A percentile compares a stretch with the other conserved stretches of the same genome.
Conservation (phyloP, 768 basidiomycete genomes). For the Psilocybe subaeruginosa region DNA sequence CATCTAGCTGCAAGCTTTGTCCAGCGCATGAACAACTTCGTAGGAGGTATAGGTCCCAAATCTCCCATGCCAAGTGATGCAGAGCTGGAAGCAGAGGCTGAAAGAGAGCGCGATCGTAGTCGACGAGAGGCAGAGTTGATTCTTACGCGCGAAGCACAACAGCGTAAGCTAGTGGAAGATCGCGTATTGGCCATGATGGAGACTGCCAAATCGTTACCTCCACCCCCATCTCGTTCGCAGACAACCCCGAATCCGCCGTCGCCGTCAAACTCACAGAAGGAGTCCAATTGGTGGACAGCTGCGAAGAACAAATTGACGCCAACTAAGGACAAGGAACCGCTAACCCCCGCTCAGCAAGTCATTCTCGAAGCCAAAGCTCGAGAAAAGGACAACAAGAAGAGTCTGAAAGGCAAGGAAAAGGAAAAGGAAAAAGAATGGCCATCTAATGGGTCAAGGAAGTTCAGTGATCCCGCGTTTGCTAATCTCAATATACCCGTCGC, state of each 20-base stretch:
- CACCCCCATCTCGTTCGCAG: slow-evolving; percentile 66
- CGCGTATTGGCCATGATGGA: slow-evolving; percentile 78
- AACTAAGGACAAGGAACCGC: slow-evolving; percentile 69
- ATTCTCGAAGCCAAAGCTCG: slow-evolving; percentile 69
- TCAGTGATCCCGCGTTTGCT: slow-evolving; percentile 57
- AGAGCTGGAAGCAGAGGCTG: slow-evolving; percentile 81
- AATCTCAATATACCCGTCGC: slow-evolving; percentile 55
- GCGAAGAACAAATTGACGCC: slow-evolving; percentile 80
- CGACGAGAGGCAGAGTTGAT: slow-evolving; percentile 81
- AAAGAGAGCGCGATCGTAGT: slow-evolving; percentile 74
- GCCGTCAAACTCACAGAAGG: slow-evolving; percentile 67
- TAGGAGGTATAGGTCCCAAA: slow-evolving; percentile 53
- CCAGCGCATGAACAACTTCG: slow-evolving; percentile 71
- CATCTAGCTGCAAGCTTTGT: slow-evolving; percentile 76
- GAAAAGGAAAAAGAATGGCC: slow-evolving; percentile 59
- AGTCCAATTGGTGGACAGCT: slow-evolving; percentile 73
- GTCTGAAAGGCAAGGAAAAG: slow-evolving; percentile 48
- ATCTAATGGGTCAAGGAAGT: slow-evolving; percentile 51
- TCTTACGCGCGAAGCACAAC: slow-evolving; percentile 69
- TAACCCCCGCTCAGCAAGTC: slow-evolving; percentile 87
- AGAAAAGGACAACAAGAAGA: slow-evolving; percentile 59
- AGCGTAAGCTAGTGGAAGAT: slow-evolving; percentile 70
- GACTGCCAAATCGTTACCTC: slow-evolving; percentile 46
- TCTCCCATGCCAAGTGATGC: slow-evolving; percentile 65
- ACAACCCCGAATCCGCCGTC: slow-evolving; percentile 57